Percentiles rank a stretch among this genome's conserved stretches.
Conservation (phyloP, 345 rosid species). For the Triadica sebifera region DNA sequence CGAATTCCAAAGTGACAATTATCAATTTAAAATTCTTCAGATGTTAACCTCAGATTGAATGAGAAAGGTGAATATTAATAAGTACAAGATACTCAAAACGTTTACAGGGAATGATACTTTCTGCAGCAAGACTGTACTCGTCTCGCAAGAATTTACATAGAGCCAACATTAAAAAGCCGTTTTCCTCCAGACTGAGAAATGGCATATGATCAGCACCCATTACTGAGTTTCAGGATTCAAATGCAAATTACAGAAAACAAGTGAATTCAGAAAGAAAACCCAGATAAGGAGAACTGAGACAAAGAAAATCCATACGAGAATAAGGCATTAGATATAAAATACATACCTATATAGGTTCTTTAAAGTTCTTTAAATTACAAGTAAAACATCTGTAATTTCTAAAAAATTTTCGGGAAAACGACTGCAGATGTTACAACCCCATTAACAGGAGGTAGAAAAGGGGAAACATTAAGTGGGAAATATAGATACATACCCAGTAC, state of each 20-base stretch:
- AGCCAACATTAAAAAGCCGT: slow-evolving; percentile 91
- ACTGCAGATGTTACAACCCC: too few relatives aligned
- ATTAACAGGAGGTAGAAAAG: neutral
- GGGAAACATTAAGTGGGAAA: neutral
- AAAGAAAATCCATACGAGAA: too few relatives aligned
- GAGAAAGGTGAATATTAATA: neutral
- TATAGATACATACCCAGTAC: slow-evolving; percentile 67
- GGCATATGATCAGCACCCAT: slow-evolving; percentile 11
- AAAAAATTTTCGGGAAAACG: neutral
- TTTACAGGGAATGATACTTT: slow-evolving; percentile 35
- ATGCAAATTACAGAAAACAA: neutral
- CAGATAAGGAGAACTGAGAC: too few relatives aligned
- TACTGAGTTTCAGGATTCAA: neutral
- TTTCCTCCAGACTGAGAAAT: slow-evolving; percentile 49
- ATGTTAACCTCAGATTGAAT: neutral
- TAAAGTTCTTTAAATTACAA: too few relatives aligned
- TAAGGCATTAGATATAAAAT: too few relatives aligned
- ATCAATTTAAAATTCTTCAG: neutral
- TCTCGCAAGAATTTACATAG: slow-evolving; percentile 70
- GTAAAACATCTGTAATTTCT: neutral
- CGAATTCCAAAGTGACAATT: neutral
- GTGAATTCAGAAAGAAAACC: neutral
- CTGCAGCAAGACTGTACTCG: slow-evolving; percentile 95
- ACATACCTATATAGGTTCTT: too few relatives aligned
- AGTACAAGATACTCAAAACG: neutral